Conservation (phyloP, 106 monocot species). For the Apostasia shenzhenica region DNA sequence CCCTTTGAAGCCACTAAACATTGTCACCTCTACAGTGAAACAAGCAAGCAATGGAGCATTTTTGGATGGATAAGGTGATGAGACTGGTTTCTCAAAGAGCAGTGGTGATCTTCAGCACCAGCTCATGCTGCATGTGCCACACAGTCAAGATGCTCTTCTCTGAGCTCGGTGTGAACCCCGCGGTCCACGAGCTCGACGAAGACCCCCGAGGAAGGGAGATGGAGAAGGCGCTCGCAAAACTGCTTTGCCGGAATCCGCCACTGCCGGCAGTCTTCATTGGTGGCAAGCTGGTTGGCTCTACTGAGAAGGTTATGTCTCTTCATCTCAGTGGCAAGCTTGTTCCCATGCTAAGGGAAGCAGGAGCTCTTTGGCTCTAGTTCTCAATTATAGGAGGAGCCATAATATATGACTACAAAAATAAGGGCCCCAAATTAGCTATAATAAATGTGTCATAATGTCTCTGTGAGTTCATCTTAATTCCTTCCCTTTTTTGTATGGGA, state of each 20-base stretch:
- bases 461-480: no score
- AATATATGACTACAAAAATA: no score
- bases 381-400: background rate
- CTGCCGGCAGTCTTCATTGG: conserved; percentile 24
- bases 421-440: no score
- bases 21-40: background rate
- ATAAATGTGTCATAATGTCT: no score
- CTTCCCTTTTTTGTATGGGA: no score
- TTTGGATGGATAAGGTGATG: conserved; percentile 13
- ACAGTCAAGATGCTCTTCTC: conserved; percentile 13
- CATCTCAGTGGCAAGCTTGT: conserved; percentile 23
- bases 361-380: conserved; percentile 17
- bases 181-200: conserved; percentile 17
- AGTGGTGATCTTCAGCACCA: conserved; percentile 17
- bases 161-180: conserved; percentile 19
- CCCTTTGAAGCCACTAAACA: background rate
- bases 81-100: conserved; percentile 15
- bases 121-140: conserved; percentile 27
- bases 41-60: no score
- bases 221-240: conserved; percentile 18
- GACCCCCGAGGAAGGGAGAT: conserved; percentile 17
- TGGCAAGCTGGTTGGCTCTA: conserved; percentile 9
- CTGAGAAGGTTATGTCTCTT: conserved; percentile 22
- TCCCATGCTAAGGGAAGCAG: conserved; percentile 16
- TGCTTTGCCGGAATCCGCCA: conserved; percentile 12